These are phyloP conservation scores for Saccharomyces hybrid DNA, from an alignment of 1,139 yeast genomes.

Conservation along the genomic window DNA sequence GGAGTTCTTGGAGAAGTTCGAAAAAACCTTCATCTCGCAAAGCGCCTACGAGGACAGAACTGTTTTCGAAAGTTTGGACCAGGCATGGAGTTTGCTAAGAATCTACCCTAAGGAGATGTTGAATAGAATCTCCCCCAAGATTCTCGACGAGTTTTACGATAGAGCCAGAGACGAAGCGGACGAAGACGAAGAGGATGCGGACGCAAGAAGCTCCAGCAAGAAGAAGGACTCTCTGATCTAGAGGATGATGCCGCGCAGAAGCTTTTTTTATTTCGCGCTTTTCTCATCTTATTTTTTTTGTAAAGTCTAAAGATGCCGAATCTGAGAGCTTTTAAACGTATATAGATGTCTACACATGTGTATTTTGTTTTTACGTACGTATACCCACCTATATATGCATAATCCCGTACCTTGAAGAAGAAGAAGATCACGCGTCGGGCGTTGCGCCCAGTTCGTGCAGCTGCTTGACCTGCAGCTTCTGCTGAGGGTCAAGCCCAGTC, in stretches of 20 bases:
- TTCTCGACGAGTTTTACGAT: slow-evolving; percentile 88
- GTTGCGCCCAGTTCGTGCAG: neutral
- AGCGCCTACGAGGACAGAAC: slow-evolving; percentile 95
- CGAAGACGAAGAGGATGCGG: slow-evolving; percentile 36
- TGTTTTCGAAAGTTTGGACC: slow-evolving; percentile 89
- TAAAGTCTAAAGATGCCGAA: neutral
- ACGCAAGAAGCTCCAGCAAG: slow-evolving; percentile 9
- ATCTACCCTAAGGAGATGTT: slow-evolving; percentile 98
- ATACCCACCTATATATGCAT: neutral
- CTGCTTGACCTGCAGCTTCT: neutral
- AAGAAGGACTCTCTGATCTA: slow-evolving; percentile 26
- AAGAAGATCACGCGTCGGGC: neutral
- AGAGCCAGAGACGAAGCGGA: slow-evolving; percentile 69
- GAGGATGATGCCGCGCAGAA: neutral
- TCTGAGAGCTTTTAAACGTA: neutral
- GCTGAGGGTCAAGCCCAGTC: slow-evolving; percentile 7
- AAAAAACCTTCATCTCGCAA: slow-evolving; percentile 88
- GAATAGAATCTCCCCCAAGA: slow-evolving; percentile 97
- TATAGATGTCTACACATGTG: neutral
- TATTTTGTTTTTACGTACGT: neutral
- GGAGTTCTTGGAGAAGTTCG: slow-evolving; percentile 96
- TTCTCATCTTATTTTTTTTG: neutral
- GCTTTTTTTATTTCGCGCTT: neutral
- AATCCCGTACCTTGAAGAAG: neutral
- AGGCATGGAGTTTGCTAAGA: slow-evolving; percentile 96